Evolutionary conservation across 2,329 filamentous ascomycete genomes (phyloP).

Genomic region (Arthrobotrys entomopaga): DNA sequence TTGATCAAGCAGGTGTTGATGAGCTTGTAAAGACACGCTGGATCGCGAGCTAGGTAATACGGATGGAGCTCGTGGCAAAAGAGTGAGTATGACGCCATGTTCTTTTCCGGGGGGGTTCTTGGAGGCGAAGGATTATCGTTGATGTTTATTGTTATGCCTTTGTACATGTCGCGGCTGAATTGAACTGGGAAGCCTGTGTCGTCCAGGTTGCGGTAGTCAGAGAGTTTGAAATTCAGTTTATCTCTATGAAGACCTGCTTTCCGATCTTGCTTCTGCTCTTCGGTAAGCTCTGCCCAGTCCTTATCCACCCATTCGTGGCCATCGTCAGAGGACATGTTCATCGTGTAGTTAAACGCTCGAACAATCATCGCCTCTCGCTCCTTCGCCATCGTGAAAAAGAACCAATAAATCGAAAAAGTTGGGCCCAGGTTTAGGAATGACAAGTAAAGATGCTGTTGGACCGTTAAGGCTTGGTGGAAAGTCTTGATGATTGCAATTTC

Average conservation of each 20-base stretch:
- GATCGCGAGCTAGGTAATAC: constrained; percentile 43
- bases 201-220: constrained; percentile 31
- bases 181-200: constrained; percentile 33
- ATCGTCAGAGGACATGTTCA: constrained; percentile 38
- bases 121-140: not conserved
- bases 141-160: constrained; percentile 40
- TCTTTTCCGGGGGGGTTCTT: constrained; percentile 9
- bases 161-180: constrained; percentile 29
- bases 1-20: constrained; percentile 33
- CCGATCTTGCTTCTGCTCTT: constrained; percentile 28
- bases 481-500: constrained; percentile 48
- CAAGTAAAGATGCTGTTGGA: constrained; percentile 49
- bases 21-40: constrained; percentile 10
- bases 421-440: constrained; percentile 40
- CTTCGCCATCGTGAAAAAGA: constrained; percentile 35
- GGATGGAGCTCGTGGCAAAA: constrained; percentile 48
- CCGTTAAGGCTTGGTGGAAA: constrained; percentile 40
- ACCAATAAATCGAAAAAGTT: constrained; percentile 35
- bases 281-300: constrained; percentile 30
- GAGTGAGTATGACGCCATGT: constrained; percentile 31
- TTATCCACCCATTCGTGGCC: constrained; percentile 44
- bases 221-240: constrained; percentile 21
- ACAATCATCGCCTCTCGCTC: constrained; percentile 41
- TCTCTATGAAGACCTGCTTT: not conserved
- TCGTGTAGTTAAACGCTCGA: constrained; percentile 34